These are phyloP conservation scores for Trypanosoma rangeli DNA, from an alignment of 208 protist species.

Conservation along the genomic window DNA sequence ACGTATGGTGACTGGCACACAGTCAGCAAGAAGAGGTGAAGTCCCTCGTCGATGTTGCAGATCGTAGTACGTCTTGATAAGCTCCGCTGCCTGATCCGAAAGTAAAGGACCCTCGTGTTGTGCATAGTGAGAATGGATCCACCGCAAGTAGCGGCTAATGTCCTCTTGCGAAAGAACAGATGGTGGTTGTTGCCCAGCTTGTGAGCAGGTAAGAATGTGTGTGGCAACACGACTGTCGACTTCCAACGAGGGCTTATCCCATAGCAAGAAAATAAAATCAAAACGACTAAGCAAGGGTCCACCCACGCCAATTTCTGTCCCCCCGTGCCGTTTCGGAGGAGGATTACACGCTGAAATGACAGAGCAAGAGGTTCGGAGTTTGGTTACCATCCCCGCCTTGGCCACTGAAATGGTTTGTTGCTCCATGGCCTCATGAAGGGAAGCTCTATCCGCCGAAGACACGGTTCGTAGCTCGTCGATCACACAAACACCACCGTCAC, in stretches of 20 bases:
- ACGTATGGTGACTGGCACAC: constrained; percentile 94
- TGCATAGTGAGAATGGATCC: constrained; percentile 74
- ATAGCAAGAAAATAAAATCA: constrained; percentile 96
- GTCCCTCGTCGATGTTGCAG: constrained; percentile 71
- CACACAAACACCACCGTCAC: constrained; percentile 97
- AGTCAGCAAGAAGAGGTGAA: constrained; percentile 73
- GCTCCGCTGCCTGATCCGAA: constrained; percentile 62
- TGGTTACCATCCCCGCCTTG: constrained; percentile 96
- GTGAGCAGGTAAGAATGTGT: constrained; percentile 79
- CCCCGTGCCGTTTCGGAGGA: constrained; percentile 45
- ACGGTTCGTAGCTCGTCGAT: constrained; percentile 98
- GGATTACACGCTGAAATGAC: constrained; percentile 98
- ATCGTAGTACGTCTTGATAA: constrained; percentile 80
- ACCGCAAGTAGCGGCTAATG: constrained; percentile 75
- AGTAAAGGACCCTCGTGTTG: constrained; percentile 66
- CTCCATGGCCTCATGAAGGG: constrained; percentile 99
- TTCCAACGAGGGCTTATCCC: constrained; percentile 84
- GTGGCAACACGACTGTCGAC: constrained; percentile 87
- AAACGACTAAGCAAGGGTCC: constrained; percentile 96
- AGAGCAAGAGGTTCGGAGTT: constrained; percentile 92
- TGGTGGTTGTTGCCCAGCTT: constrained; percentile 28
- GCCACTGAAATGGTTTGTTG: constrained; percentile 97
- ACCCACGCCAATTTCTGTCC: constrained; percentile 92
- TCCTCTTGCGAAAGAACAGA: constrained; percentile 56
- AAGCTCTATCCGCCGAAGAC: constrained; percentile 90